phyloP scores from a whole-genome alignment of 352 stramenopile genomes.

The Phytophthora crassamura region DNA sequence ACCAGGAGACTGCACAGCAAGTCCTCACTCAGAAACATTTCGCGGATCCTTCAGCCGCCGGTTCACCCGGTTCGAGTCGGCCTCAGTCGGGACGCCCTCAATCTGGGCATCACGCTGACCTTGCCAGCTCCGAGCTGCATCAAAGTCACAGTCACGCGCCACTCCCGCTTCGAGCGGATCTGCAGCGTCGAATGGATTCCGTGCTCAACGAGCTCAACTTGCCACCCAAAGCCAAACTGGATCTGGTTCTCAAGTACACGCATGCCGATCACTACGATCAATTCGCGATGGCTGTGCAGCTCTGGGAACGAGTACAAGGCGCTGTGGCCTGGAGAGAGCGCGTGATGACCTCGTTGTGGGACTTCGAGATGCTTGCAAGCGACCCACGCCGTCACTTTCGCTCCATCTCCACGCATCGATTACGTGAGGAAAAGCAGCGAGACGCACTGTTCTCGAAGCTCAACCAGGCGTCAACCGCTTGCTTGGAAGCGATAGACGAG shows the following conservation, averaged over 20 bases:
- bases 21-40: constrained; percentile 62
- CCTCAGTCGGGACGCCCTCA: constrained; percentile 6
- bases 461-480: constrained; percentile 54
- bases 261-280: constrained; percentile 61
- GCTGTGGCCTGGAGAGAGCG: constrained; percentile 53
- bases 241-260: constrained; percentile 84
- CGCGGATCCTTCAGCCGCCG: constrained; percentile 11
- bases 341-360: constrained; percentile 45
- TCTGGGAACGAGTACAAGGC: constrained; percentile 64
- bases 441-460: constrained; percentile 66
- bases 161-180: constrained; percentile 58
- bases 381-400: constrained; percentile 75
- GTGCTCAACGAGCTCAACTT: constrained; percentile 57
- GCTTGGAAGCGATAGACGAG: constrained; percentile 55
- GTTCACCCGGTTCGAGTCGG: constrained; percentile 1
- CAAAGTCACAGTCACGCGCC: constrained; percentile 43
- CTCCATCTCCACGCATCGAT: constrained; percentile 66
- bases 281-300: constrained; percentile 62
- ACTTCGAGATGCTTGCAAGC: constrained; percentile 69
- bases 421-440: constrained; percentile 72
- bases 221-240: constrained; percentile 61
- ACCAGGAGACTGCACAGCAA: constrained; percentile 49
- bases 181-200: constrained; percentile 67
- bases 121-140: background rate
- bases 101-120: background rate